Evolutionary conservation across 2,329 filamentous ascomycete genomes (phyloP), one percentile per base, ranked within the genome.

Genomic region (Nannizziopsis arthrosporioides): DNA sequence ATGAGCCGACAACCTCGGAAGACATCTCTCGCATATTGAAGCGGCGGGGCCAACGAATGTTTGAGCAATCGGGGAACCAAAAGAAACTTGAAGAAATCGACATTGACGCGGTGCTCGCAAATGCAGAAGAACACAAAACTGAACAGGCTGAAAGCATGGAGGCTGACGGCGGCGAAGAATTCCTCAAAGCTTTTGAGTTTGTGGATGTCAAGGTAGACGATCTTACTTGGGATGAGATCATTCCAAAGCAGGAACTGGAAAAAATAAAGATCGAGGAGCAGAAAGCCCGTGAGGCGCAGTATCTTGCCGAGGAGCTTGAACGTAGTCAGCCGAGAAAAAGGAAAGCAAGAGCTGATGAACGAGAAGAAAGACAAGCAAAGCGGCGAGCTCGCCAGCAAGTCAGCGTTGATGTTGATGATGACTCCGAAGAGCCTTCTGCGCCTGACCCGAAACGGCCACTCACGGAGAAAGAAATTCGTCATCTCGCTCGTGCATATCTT

Each of bases 31-130:
- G 85, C 65, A 94, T 98, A 51, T 77, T 98, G 61, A 96, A 96
- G 71, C 88, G 90, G 68, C 84, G 92, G 57, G 94, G 92, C n/a
- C 92, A 95, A 63, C 94, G 92, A 67, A 94, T 98, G 83, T 98
- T 98, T 57, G 90, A 96, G 67, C 90, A 95, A 64, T 92, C 85
- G 9, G 86, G 87, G 51, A 98, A 98, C 62, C 92, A 98, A 66
- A 84, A 90, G 68, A 92, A 94, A 63, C 75, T 98, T 4, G 92
- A 98, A 67, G 88, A 95, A 66, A 81, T 98, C 18, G 92, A 54
- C 63, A 96, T 98, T 57, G 93, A 98, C 62, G 87, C 89, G 7
- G 92, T 98, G 35, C 78, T 98, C 12, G 92, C 92, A 59, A 95
- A 95, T 63, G 92, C 93, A 22, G 92, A 98, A 68, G 81, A 96